These are phyloP conservation scores for Candida maris DNA, from an alignment of 805 yeast species.

Conservation along the genomic window DNA sequence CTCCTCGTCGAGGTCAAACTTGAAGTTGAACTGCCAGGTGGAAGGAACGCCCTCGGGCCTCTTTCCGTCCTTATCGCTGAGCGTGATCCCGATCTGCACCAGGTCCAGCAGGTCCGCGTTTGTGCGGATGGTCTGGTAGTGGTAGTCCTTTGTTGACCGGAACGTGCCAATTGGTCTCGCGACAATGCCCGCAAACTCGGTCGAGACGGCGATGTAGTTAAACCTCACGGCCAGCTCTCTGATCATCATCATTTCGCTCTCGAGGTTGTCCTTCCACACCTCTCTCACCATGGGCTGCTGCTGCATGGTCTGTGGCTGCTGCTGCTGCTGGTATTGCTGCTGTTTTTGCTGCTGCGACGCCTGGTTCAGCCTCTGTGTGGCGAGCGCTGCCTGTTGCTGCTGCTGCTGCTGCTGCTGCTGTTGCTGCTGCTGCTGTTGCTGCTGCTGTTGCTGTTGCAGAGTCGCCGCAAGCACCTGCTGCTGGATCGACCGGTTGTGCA, in stretches of 20 bases:
- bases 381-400: conserved; percentile 19
- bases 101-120: conserved; percentile 85
- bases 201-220: conserved; percentile 66
- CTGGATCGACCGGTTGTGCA: conserved; percentile 30
- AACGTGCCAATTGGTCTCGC: conserved; percentile 96
- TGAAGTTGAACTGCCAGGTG: conserved; percentile 97
- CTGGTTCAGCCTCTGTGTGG: conserved; percentile 20
- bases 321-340: conserved; percentile 15
- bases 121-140: conserved; percentile 89
- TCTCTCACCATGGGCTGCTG: conserved; percentile 56
- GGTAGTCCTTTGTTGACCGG: conserved; percentile 85
- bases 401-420: conserved; percentile 22
- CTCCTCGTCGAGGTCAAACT: conserved; percentile 68
- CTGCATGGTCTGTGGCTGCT: conserved; percentile 16
- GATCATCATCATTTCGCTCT: conserved; percentile 60
- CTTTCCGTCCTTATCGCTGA: conserved; percentile 65
- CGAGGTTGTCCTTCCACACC: conserved; percentile 70
- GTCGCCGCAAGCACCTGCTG: conserved; percentile 28
- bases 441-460: conserved; percentile 20
- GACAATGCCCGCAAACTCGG: conserved; percentile 94
- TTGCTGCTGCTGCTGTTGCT: conserved; percentile 19
- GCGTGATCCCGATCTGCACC: conserved; percentile 79
- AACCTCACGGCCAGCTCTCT: conserved; percentile 56
- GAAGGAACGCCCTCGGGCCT: conserved; percentile 62
- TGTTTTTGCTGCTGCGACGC: conserved; percentile 16